These are phyloP conservation scores for Schizosaccharomyces versatilis DNA, from an alignment of 1,139 yeast species.

Conservation along the genomic window DNA sequence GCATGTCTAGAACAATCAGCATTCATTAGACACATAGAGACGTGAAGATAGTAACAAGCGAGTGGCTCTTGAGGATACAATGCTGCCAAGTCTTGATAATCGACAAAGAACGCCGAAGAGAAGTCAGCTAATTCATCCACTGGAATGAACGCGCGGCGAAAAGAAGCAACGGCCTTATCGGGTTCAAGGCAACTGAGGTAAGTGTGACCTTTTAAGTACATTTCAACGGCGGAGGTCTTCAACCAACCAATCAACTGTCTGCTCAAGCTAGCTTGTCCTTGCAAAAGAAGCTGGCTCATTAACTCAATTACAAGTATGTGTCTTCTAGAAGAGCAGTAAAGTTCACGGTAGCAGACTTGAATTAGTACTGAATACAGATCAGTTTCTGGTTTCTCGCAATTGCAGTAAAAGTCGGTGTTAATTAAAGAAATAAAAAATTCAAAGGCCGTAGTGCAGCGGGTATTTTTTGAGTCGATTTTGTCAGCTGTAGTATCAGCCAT, in stretches of 20 bases:
- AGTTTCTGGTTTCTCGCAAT: too few relatives aligned
- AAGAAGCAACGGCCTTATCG: not conserved
- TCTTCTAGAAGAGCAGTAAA: too few relatives aligned
- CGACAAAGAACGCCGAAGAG: not conserved
- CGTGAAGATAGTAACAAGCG: not conserved
- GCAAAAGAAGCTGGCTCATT: not conserved
- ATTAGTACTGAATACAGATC: too few relatives aligned
- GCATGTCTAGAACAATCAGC: not conserved
- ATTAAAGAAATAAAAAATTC: not conserved
- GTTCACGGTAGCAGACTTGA: too few relatives aligned
- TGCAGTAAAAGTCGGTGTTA: not conserved
- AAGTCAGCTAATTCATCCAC: not conserved
- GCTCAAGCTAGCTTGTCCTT: not conserved
- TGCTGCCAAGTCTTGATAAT: not conserved
- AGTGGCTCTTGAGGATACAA: not conserved
- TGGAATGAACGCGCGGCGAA: not conserved
- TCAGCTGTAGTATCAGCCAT: not conserved
- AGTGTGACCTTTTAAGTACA: not conserved
- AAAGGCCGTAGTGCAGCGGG: not conserved
- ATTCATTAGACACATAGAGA: not conserved
- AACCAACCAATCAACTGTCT: not conserved
- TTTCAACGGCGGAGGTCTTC: not conserved
- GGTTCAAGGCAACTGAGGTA: not conserved
- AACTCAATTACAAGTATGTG: not conserved
- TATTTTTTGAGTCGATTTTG: too few relatives aligned